Base-by-base conservation (phyloP, 768 basidiomycete species). In the Tephrocybe rancida region DNA sequence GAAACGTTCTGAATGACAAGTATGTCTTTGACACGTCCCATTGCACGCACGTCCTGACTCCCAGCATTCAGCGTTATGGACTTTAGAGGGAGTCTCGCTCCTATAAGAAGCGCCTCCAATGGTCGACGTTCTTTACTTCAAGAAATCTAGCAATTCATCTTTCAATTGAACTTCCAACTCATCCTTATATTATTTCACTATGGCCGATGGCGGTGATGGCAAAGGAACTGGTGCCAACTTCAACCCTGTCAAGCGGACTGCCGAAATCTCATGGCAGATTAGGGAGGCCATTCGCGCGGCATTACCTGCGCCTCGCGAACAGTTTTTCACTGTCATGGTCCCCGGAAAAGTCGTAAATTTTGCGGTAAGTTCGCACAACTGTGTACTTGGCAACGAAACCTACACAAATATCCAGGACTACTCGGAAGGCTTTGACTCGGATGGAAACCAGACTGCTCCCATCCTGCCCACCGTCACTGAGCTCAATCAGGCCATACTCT, bases 281-380 rank as follows among this genome's bases (percentile, higher is more conserved):
- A 39, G 49, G 18, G 39, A 50, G 25, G 49, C 49, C 14, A 24
- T 50, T 24, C 49, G 49, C 11, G 19, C 35, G 13, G 49, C 49
- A n/a, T 21, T 50, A 10, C 49, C 49, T 30, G 49, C 49, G 1
- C 49, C 49, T 2, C n/a, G 7, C 16, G 49, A 50, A 24, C 49
- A 50, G 21, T 50, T 50, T 25, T 50, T 50, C 22, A 50, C 49
- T 16, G 49, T 50, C 21, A 48, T 48, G 47, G 47, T 48, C 4
- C 47, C 47, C 18, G 47, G 47, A 14, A 48, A 48, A 26, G 39
- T 50, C 11, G 49, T 50, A 16, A 50, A 50, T 22, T 32, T 50
- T 21, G 39, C 38, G 2, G 49, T 50, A 24, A 11, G 39, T 21
- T 16, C 6, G 8, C 22, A 6, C 21, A 13, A 24, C 13, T 26